These are phyloP conservation scores for Conticribra guillardii DNA, from an alignment of 108 stramenopile genomes.

Conservation along the genomic window DNA sequence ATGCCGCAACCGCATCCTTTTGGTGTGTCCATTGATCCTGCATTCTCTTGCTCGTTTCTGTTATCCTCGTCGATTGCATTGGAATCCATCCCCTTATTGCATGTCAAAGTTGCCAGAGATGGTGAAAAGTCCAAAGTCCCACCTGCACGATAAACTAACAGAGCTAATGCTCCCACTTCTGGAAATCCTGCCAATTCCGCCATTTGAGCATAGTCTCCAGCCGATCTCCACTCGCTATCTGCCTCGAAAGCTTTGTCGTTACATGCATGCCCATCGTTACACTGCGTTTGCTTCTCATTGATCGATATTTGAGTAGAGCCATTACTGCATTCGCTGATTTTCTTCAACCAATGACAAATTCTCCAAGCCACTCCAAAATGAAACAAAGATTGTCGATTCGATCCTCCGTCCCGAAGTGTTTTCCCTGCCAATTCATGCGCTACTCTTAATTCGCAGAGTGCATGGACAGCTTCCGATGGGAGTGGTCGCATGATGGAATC, in stretches of 20 bases:
- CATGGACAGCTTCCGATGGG: not conserved
- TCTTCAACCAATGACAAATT: slow-evolving; percentile 17
- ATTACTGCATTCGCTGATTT: not conserved
- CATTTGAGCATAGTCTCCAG: slow-evolving; percentile 71
- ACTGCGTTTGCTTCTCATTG: too few species aligned
- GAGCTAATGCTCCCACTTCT: slow-evolving; percentile 52
- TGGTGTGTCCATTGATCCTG: not conserved
- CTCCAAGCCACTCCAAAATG: slow-evolving; percentile 66
- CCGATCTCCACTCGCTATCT: slow-evolving; percentile 31
- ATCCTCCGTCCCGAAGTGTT: slow-evolving; percentile 59
- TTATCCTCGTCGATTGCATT: slow-evolving; percentile 4
- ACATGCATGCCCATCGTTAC: not conserved
- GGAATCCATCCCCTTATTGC: not conserved
- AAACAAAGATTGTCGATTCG: slow-evolving; percentile 50
- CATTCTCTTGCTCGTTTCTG: not conserved
- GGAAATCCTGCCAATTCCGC: slow-evolving; percentile 64
- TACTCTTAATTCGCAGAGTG: slow-evolving; percentile 12
- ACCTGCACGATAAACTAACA: slow-evolving; percentile 39
- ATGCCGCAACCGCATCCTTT: slow-evolving; percentile 52
- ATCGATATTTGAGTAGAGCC: not conserved
- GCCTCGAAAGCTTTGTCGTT: not conserved
- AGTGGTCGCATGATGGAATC: too few species aligned
- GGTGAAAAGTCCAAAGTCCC: slow-evolving; percentile 6
- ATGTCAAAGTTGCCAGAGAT: slow-evolving; percentile 1
- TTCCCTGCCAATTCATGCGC: slow-evolving; percentile 54